Evolutionary conservation across 345 rosid genomes (phyloP).

Genomic region (Noccaea caerulescens): DNA sequence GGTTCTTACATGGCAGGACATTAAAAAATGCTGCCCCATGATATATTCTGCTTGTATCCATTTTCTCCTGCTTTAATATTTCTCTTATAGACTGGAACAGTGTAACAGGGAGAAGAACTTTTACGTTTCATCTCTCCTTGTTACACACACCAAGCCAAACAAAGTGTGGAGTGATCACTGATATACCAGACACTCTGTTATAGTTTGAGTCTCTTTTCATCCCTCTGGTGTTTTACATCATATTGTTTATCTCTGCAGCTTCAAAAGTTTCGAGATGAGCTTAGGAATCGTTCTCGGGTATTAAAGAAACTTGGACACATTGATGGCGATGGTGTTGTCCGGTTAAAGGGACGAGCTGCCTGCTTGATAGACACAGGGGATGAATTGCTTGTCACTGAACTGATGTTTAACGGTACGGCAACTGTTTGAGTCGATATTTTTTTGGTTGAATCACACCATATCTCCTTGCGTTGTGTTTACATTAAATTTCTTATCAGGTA

Average conservation of each 20-base stretch:
- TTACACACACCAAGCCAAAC: slow-evolving; percentile 12
- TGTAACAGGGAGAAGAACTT: neutral
- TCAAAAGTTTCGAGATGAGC: slow-evolving; percentile 93
- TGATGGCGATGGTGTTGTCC: slow-evolving; percentile 86
- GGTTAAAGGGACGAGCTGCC: slow-evolving; percentile 95
- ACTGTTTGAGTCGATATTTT: slow-evolving; percentile 3
- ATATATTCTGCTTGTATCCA: slow-evolving; percentile 11
- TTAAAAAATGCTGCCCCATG: neutral
- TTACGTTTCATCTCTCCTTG: neutral
- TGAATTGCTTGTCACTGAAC: slow-evolving; percentile 96
- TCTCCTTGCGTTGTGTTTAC: slow-evolving; percentile 11
- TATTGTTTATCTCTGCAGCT: slow-evolving; percentile 57
- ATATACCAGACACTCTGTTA: slow-evolving; percentile 13
- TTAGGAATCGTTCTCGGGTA: slow-evolving; percentile 88
- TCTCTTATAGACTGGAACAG: neutral
- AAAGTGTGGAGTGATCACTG: neutral
- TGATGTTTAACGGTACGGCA: slow-evolving; percentile 88
- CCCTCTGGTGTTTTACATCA: slow-evolving; percentile 20
- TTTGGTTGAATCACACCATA: slow-evolving; percentile 12
- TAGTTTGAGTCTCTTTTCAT: slow-evolving; percentile 6
- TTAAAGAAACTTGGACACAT: slow-evolving; percentile 95
- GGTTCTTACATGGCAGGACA: slow-evolving; percentile 6
- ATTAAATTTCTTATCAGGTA: slow-evolving; percentile 58
- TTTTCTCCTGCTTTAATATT: neutral
- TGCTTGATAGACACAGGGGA: slow-evolving; percentile 99